Conservation (phyloP, 2,329 filamentous ascomycete genomes). For the Verticillium klebahnii region DNA sequence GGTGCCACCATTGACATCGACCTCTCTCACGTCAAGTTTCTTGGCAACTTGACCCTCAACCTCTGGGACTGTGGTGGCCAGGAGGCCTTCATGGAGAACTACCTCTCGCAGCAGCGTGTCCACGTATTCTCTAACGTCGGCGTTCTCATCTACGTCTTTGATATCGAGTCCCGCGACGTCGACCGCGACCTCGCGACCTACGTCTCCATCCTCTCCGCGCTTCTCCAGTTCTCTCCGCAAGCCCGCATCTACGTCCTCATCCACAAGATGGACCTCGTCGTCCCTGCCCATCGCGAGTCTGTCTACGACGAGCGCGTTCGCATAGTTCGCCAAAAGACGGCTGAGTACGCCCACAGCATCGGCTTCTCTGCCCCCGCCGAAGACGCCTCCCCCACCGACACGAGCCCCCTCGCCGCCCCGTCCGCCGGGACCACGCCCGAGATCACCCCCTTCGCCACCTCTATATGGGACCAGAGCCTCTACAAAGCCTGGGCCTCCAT, state of each 20-base stretch:
- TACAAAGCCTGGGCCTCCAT: slow-evolving; percentile 99
- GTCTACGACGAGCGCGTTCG: slow-evolving; percentile 82
- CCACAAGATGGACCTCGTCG: slow-evolving; percentile 98
- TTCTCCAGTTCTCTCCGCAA: slow-evolving; percentile 75
- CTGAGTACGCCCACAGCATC: slow-evolving; percentile 43
- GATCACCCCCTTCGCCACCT: slow-evolving; percentile 87
- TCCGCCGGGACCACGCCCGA: slow-evolving; percentile 26
- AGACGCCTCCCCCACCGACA: slow-evolving; percentile 22
- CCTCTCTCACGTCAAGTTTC: slow-evolving; percentile 96
- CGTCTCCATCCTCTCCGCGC: slow-evolving; percentile 80
- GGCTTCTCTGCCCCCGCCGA: slow-evolving; percentile 21
- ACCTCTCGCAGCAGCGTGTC: slow-evolving; percentile 88
- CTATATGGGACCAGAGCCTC: slow-evolving; percentile 96
- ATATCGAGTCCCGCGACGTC: slow-evolving; percentile 93
- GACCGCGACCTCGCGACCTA: slow-evolving; percentile 92
- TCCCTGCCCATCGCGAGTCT: slow-evolving; percentile 69
- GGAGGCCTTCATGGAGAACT: slow-evolving; percentile 98
- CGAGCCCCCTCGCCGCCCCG: slow-evolving; percentile 10
- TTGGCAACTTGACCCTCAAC: slow-evolving; percentile 95
- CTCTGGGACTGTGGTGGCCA: slow-evolving; percentile 99
- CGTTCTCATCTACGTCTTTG: slow-evolving; percentile 98
- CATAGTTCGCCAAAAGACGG: slow-evolving; percentile 70
- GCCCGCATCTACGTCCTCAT: slow-evolving; percentile 92
- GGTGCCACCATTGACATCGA: slow-evolving; percentile 98
- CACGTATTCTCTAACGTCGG: slow-evolving; percentile 97